Conservation (phyloP, 2,329 filamentous ascomycete species). For the Cercospora sojina region DNA sequence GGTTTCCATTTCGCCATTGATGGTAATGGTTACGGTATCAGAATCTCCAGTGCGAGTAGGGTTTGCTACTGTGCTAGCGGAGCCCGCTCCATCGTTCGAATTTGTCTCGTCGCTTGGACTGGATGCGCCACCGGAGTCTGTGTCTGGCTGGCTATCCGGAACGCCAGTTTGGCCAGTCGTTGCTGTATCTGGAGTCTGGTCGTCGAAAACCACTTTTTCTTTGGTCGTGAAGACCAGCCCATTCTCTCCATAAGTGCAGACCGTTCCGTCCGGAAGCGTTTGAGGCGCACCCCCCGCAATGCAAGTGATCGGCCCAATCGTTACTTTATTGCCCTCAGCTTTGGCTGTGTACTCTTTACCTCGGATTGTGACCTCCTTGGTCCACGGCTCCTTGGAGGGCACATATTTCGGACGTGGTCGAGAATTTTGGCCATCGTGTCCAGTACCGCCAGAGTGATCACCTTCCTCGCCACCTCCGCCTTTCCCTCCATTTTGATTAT, state of each 20-base stretch:
- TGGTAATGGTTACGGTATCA: conserved; percentile 17
- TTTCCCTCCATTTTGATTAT: not conserved
- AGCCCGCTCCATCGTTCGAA: not conserved
- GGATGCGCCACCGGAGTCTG: not conserved
- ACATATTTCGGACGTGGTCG: conserved; percentile 7
- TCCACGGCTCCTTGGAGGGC: conserved; percentile 22
- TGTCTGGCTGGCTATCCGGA: not conserved
- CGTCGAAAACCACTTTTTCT: conserved; percentile 13
- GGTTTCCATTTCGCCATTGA: conserved; percentile 15
- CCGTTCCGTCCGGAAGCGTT: conserved; percentile 22
- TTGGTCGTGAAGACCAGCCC: conserved; percentile 21
- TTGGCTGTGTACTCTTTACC: conserved; percentile 21
- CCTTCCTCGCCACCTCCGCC: not conserved
- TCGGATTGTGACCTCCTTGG: conserved; percentile 16
- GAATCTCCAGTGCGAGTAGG: not conserved
- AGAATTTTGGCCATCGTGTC: not conserved
- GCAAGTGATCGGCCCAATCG: conserved; percentile 24
- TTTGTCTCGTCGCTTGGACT: not conserved
- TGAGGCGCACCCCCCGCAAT: conserved; percentile 19
- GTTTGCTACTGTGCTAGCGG: not conserved
- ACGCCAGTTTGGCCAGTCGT: not conserved
- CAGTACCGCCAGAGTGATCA: not conserved
- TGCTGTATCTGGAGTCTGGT: not conserved
- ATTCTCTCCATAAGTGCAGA: conserved; percentile 20
- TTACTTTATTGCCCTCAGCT: conserved; percentile 15